Base-by-base conservation (phyloP, 805 yeast genomes). In the Starmerella bombi region DNA sequence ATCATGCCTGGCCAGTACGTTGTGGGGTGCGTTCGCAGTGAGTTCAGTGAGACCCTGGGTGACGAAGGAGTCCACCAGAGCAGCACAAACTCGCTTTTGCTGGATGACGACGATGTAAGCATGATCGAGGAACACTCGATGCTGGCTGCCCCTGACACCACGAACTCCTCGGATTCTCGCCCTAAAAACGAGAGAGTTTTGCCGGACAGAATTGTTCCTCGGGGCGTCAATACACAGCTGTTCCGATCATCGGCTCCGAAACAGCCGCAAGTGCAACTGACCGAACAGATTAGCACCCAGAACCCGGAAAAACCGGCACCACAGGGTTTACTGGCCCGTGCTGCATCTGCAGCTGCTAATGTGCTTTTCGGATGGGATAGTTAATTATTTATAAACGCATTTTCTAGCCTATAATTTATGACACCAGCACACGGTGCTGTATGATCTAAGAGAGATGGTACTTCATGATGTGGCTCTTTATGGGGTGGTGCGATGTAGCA, bases 1-100 rank as follows among this genome's bases (percentile, higher is more conserved):
- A 69, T 76, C 5, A 72, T 78, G 52, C 80, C 77, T 40, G 88
- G 82, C 1, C 64, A 69, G 20, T 41, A 64, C 58, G 52, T 71
- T 58, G 59, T 77, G 56, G 74, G 93, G 55, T 59, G 93, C 70
- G 59, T 79, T 8, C 82, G 93, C 4, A 48, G 49, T 25, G 52
- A 50, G 19, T 20, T 25, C 29, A 16, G 28, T 4, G 27, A 23
- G 28, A 9, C 22, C 25, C 19, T 14, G 21, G 17, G 30, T 36
- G 36, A 28, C 8, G 17, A 10, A 6, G 31, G 30, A 15, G 32
- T 37, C 20, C 43, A 25, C 29, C 46, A 41, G 28, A 49, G 47
- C 35, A 34, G 42, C 32, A 46, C 47, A 18, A 51, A 49, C 41
- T 43, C 52, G 25, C 40, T 53, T 32, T 44, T 52, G 17, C 44